Evolutionary conservation across 208 protist genomes (phyloP), one percentile per base, ranked within the genome.

Genomic region (Acanthamoeba castellanii): DNA sequence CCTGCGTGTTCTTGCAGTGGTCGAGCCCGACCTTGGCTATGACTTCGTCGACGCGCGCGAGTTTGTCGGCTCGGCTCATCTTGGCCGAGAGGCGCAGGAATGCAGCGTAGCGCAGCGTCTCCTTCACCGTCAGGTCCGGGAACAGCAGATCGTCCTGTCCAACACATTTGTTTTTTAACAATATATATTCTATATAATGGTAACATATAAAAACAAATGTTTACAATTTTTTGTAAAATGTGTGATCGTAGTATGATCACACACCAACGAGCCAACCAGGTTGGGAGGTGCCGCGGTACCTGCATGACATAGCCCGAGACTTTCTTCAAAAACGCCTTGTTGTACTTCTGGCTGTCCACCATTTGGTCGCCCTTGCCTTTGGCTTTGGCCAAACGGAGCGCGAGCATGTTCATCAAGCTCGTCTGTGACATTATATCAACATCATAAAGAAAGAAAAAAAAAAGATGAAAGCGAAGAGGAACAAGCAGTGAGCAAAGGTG

Each of bases 141-240:
- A 95, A 95, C 50, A 95, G 27, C 32, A 94, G 32, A 52, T 96
- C 95, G 78, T 96, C 94, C 93, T 96, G 37, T 37, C 37, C 37
- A 37, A 37, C 37, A 37, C 37, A 72, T 57, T 87, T 42, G 3
- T 42, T 32, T 1, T 6, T n/a, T 25, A 3, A n/a, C n/a, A n/a
- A n/a, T n/a, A n/a, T n/a, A n/a, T n/a, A n/a, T n/a, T n/a, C n/a
- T n/a, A n/a, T n/a, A n/a, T n/a, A n/a, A n/a, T n/a, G n/a, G n/a
- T n/a, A n/a, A n/a, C n/a, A n/a, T n/a, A n/a, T n/a, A n/a, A n/a
- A n/a, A n/a, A n/a, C n/a, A n/a, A n/a, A n/a, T n/a, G n/a, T n/a
- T n/a, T n/a, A n/a, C n/a, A n/a, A n/a, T n/a, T n/a, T n/a, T n/a
- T n/a, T n/a, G n/a, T n/a, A n/a, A n/a, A n/a, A n/a, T n/a, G 1